These are phyloP conservation scores for Coemansia sp. DNA, from an alignment of 192 early-diverging fungal genomes.

Conservation along the genomic window DNA sequence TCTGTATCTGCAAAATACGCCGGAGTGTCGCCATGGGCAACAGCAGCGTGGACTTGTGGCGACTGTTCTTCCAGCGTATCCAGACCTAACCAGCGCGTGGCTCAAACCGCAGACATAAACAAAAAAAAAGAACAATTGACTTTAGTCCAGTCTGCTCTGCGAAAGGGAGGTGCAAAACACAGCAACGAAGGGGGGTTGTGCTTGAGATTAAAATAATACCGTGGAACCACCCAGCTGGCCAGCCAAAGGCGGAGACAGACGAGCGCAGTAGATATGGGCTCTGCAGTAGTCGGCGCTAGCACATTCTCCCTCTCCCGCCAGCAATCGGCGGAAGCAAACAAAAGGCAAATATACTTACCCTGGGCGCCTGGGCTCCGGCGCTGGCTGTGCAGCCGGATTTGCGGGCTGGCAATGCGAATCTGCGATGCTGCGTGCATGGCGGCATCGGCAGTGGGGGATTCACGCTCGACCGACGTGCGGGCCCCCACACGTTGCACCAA, in stretches of 20 bases:
- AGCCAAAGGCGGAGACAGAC: no score
- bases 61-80: constrained; percentile 19
- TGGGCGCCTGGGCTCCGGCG: constrained; percentile 12
- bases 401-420: constrained; percentile 42
- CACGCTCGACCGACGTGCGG: constrained; percentile 5
- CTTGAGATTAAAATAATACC: background rate
- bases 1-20: constrained; percentile 42
- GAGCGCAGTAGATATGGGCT: background rate
- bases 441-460: constrained; percentile 6
- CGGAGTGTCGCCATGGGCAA: constrained; percentile 15
- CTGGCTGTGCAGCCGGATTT: constrained; percentile 20
- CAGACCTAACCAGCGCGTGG: constrained; percentile 5
- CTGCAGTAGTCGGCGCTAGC: background rate
- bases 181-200: background rate
- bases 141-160: background rate
- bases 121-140: background rate
- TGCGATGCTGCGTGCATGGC: constrained; percentile 20
- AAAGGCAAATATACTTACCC: constrained; percentile 23
- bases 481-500: constrained; percentile 33
- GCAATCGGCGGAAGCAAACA: background rate
- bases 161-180: background rate
- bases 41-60: background rate
- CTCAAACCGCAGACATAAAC: background rate
- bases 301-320: background rate
- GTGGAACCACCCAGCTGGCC: background rate